Evolutionary conservation across 163 green algal genomes (phyloP), one percentile per base, ranked within the genome.

Genomic region (Chlorella variabilis): DNA sequence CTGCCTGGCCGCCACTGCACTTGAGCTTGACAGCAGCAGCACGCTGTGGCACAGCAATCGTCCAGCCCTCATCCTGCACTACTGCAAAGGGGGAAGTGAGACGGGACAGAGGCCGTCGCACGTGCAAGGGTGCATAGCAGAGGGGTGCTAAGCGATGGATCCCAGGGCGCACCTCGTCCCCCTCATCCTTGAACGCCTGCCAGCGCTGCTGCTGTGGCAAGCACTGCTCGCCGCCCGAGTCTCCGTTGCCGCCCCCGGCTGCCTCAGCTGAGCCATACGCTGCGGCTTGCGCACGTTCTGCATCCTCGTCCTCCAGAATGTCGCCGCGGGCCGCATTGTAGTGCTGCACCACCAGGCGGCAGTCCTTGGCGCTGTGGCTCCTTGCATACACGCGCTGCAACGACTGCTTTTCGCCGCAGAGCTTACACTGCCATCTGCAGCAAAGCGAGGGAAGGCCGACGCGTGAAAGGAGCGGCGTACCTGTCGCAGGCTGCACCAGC

Each of bases 401-500:
- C 20, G 75, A 71, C 75, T 81, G 75, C 75, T 81, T 81, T 45
- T 71, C 75, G 5, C 59, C 59, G 75, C 75, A 81, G 39, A 81
- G n/a, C 41, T 81, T 81, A 59, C 75, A 81, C 58, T 63, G 39
- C 75, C 75, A 78, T 31, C 69, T 76, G 68, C 42, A 33, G 59
- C 59, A 66, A 8, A 33, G 3, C 27, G 59, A 68, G 5, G 34
- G 34, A 29, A 33, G 29, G 33, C n/a, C 61, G n/a, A n/a, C n/a
- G n/a, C n/a, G n/a, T n/a, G n/a, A n/a, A n/a, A n/a, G n/a, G n/a
- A n/a, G n/a, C n/a, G n/a, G n/a, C n/a, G n/a, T n/a, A n/a, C n/a
- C n/a, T n/a, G n/a, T n/a, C n/a, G n/a, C n/a, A n/a, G n/a, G n/a
- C n/a, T n/a, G n/a, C n/a, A n/a, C n/a, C n/a, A n/a, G n/a, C n/a